Evolutionary conservation across 257 asterid genomes (phyloP), one percentile per base, ranked within the genome.

Genomic region (Capsicum chinense): DNA sequence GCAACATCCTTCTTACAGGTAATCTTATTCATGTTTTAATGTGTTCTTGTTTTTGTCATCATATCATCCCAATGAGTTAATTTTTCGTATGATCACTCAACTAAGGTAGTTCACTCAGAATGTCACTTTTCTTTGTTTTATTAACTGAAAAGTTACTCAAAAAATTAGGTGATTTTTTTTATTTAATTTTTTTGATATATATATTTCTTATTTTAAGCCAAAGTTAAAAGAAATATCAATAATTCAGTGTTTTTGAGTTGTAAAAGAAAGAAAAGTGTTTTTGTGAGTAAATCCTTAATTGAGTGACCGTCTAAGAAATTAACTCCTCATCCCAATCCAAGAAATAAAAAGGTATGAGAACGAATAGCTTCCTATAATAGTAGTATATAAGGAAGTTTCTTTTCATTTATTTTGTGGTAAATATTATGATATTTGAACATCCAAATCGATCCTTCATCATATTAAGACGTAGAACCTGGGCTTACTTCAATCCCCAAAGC

Each of bases 1-100:
- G 98, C 99, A 16, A 90, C 98, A 79, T 96, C 99, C 84, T 96
- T 96, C 90, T 93, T 96, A 79, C 97, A 92, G 98, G 99, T 94
- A 90, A 68, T 52, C 50, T 10, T 42, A 37, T 37, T 52, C 81
- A 76, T 35, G 42, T 54, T 26, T 50, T 26, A 14, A 54, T 54
- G 33, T 78, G 81, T 71, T 71, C 21, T 21, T 47, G 39, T 71
- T 9, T 33, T 48, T 13, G 35, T 74, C 19, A 11, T 74, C 50
- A 11, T 74, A 74, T 74, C 81, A 50, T 74, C 60, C 60, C 80
- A 3, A 48, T 74, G 42, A 39, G 42, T 39, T 39, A 39, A 39
- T 39, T 39, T 39, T 4, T 2, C 1, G 42, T 39, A 39, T 39
- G 42, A 4, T 39, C 42, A 39, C 42, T 39, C 42, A 39, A 39